Base-by-base conservation (phyloP, 1,139 yeast genomes). In the Geotrichum bryndzae region DNA sequence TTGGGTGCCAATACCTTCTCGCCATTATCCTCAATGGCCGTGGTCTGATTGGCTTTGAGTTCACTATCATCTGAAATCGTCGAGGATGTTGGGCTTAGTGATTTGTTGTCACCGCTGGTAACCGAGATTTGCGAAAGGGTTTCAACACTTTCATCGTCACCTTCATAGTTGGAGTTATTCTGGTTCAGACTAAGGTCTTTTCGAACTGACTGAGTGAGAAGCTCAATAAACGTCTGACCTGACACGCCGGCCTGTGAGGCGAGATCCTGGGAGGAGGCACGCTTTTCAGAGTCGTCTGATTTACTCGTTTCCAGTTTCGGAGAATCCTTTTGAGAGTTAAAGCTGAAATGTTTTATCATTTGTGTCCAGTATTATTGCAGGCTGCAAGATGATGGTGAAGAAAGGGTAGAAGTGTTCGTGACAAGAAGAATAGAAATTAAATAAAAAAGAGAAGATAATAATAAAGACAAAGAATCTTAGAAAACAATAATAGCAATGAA, bases 1-100 rank as follows among this genome's bases (percentile, higher is more conserved):
- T 60, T 64, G 66, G 69, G 68, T 18, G 69, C 73, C 27, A 70
- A 50, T 8, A 71, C 58, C 13, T 61, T 63, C 41, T 70, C 70
- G 45, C 69, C 69, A 8, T 68, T 67, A 46, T 64, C 63, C 1
- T 70, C 73, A 2, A 71, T 59, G 29, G 64, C 68, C 23, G 63
- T 65, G 35, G 46, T n/a, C 13, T 13, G 15, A 15, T 22, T 41
- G 15, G 46, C 15, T 6, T 13, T 41, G 18, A 18, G 15, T 4
- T 41, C n/a, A 5, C n/a, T 15, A 18, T 13, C 22, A 4, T 15
- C 46, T 13, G 18, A 11, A 15, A 41, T 13, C 4, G 15, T 15
- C 3, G 46, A n/a, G 7, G 46, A 2, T 41, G 46, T 1, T 15
- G 6, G 15, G 46, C 22, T 41, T n/a, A 41, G 6, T 13, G 46